These are phyloP conservation scores for Diaporthe sp. DNA, from an alignment of 2,329 filamentous ascomycete genomes.

Conservation along the genomic window DNA sequence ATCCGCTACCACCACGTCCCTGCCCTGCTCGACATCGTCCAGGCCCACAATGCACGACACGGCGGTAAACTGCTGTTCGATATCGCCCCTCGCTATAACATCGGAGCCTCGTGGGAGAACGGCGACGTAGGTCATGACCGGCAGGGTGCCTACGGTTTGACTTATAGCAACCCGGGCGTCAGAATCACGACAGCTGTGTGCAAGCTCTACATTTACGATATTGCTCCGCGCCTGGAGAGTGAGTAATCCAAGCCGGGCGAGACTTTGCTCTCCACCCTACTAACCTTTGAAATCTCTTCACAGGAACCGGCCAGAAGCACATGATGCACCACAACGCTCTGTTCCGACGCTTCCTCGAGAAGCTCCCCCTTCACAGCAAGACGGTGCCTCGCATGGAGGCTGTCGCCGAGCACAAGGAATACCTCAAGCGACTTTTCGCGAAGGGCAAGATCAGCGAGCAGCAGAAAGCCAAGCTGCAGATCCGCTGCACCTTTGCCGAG, in stretches of 20 bases:
- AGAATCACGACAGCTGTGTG: constrained; percentile 34
- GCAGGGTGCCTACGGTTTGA: constrained; percentile 38
- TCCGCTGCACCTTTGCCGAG: constrained; percentile 26
- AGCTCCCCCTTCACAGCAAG: constrained; percentile 23
- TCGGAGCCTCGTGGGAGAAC: constrained; percentile 15
- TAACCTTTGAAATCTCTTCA: background rate
- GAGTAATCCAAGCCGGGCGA: background rate
- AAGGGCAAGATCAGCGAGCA: background rate
- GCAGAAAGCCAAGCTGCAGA: background rate
- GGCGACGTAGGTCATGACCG: background rate
- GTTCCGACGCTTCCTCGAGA: constrained; percentile 34
- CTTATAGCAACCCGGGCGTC: constrained; percentile 27
- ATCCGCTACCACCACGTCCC: constrained; percentile 28
- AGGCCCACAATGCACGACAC: constrained; percentile 1
- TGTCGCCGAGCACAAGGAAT: constrained; percentile 15
- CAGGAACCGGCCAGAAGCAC: constrained; percentile 34
- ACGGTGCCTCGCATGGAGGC: constrained; percentile 21
- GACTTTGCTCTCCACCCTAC: background rate
- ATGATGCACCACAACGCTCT: constrained; percentile 32
- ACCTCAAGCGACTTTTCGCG: constrained; percentile 8
- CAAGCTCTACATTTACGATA: constrained; percentile 28
- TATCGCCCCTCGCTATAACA: constrained; percentile 30
- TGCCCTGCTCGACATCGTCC: constrained; percentile 24
- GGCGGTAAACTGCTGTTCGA: constrained; percentile 13
- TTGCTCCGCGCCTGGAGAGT: constrained; percentile 36